phyloP scores from a whole-genome alignment of 139 green algal genomes.

The Gonium pectorale region DNA sequence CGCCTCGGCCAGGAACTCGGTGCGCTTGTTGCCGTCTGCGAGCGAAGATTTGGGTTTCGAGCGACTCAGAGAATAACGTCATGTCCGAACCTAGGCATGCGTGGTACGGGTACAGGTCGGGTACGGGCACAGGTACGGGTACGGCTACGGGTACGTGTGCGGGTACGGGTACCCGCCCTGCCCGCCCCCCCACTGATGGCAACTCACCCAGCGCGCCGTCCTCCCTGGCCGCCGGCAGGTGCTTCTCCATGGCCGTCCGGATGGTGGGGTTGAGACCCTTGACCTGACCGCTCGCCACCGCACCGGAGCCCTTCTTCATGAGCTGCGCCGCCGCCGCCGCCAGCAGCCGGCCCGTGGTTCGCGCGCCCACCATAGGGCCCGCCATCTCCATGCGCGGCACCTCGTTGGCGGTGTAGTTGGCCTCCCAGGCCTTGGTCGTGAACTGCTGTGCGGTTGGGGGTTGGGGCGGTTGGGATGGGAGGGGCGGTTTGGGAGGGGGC shows the following conservation, averaged over 20 bases:
- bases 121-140: background rate
- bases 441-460: background rate
- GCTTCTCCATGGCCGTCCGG: conserved; percentile 5
- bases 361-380: conserved; percentile 1
- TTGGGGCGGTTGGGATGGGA: too few species aligned
- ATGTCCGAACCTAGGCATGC: too few species aligned
- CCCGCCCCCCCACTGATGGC: background rate
- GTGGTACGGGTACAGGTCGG: background rate
- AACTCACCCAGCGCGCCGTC: background rate
- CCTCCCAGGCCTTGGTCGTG: conserved; percentile 3
- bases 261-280: background rate
- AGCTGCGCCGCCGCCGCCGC: conserved; percentile 10
- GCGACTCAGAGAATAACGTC: background rate
- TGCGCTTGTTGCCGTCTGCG: conserved; percentile 20
- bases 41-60: background rate
- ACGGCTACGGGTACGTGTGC: background rate
- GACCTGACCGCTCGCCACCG: background rate
- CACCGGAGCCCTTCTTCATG: conserved; percentile 1
- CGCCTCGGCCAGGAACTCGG: background rate
- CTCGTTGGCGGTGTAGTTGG: conserved; percentile 10
- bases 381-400: background rate
- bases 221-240: background rate
- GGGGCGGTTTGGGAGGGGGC: background rate
- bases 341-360: conserved; percentile 27
- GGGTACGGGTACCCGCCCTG: too few species aligned